phyloP scores from a whole-genome alignment of 176 grass and related monocot species.

The Hsuehochloa calcarea region DNA sequence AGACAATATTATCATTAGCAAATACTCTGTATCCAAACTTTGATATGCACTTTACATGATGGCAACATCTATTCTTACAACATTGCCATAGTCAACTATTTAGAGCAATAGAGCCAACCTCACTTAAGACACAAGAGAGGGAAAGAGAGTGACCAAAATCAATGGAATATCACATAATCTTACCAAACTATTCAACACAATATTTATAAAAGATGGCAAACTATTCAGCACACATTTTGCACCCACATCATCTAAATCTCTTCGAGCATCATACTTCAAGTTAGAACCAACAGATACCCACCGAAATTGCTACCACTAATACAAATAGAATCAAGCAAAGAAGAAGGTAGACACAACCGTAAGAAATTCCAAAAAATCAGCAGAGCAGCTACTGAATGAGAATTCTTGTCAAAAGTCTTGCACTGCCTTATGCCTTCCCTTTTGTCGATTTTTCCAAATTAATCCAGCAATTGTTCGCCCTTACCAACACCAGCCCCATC shows the following conservation, averaged over 20 bases:
- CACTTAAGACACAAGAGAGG: too few relatives aligned
- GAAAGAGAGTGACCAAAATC: too few relatives aligned
- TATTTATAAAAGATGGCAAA: too few relatives aligned
- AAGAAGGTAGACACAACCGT: not conserved
- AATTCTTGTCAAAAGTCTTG: constrained; percentile 47
- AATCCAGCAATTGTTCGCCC: constrained; percentile 98
- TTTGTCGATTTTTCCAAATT: constrained; percentile 98
- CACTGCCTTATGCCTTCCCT: constrained; percentile 85
- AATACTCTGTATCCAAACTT: too few relatives aligned
- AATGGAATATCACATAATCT: too few relatives aligned
- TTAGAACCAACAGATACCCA: constrained; percentile 97
- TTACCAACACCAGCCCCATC: constrained; percentile 99
- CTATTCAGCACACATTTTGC: constrained; percentile 26
- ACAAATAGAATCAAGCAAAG: constrained; percentile 20
- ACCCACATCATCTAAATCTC: constrained; percentile 99
- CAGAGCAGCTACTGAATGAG: constrained; percentile 1
- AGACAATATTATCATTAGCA: too few relatives aligned
- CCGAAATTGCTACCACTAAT: constrained; percentile 35
- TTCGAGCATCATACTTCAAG: constrained; percentile 90
- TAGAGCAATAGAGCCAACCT: too few relatives aligned
- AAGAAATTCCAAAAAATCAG: not conserved
- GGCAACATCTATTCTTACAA: too few relatives aligned
- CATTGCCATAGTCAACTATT: too few relatives aligned
- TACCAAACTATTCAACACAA: too few relatives aligned
- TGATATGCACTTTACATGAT: too few relatives aligned